Conservation (phyloP, 2,329 filamentous ascomycete genomes). For the Scorias spongiosa region DNA sequence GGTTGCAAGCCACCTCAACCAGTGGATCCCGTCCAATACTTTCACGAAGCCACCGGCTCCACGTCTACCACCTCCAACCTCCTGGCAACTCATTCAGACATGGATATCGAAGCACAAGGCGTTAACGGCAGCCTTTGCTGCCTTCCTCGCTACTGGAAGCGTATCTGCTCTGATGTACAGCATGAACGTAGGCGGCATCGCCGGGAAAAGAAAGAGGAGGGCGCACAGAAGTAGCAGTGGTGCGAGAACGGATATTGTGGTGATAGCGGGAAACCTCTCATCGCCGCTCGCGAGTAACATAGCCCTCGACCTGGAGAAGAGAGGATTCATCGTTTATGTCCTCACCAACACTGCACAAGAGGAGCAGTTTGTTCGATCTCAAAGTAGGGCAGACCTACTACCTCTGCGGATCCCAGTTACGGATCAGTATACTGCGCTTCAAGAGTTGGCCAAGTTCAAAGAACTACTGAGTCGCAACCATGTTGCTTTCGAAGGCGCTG, state of each 20-base stretch:
- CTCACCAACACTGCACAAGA: conserved; percentile 77
- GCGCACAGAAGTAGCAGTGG: conserved; percentile 70
- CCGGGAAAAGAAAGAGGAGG: conserved; percentile 48
- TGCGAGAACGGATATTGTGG: conserved; percentile 70
- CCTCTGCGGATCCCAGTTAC: conserved; percentile 71
- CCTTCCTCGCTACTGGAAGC: conserved; percentile 52
- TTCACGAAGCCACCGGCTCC: conserved; percentile 39
- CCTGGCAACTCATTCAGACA: conserved; percentile 43
- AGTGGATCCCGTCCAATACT: conserved; percentile 56
- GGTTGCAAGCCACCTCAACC: conserved; percentile 55
- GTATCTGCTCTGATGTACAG: conserved; percentile 35
- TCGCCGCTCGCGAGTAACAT: conserved; percentile 73
- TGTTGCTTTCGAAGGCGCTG: conserved; percentile 58
- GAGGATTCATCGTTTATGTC: conserved; percentile 86
- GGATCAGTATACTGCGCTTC: conserved; percentile 53
- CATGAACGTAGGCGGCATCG: conserved; percentile 38
- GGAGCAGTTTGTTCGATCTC: conserved; percentile 59
- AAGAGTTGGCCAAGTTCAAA: conserved; percentile 57
- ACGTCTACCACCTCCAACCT: conserved; percentile 26
- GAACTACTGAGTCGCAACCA: conserved; percentile 59
- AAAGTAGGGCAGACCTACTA: conserved; percentile 67
- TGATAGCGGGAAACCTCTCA: conserved; percentile 65
- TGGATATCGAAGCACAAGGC: conserved; percentile 64
- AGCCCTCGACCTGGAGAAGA: conserved; percentile 71
- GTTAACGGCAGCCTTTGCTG: conserved; percentile 53